Evolutionary conservation across 768 basidiomycete genomes (phyloP), one percentile per base, ranked within the genome.

Genomic region (Termitomyces sp.): DNA sequence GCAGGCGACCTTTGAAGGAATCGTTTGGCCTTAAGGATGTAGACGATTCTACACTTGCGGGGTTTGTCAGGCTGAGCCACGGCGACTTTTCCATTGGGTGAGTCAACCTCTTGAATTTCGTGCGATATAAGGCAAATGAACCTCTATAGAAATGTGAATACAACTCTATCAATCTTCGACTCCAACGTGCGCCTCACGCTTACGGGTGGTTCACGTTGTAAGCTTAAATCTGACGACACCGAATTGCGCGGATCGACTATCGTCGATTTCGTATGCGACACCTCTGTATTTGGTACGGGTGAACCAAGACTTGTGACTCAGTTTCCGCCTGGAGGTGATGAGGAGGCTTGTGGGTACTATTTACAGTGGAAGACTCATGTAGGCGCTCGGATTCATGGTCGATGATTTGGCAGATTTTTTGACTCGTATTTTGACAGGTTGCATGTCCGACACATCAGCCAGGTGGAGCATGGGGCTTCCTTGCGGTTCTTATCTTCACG

Each of bases 281-380:
- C 73, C 12, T 76, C 80, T 2, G 79, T 84, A 7, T 83, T 80
- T 61, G 77, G 79, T 6, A 68, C 71, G 49, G 87, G 88, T 60
- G 64, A 58, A 60, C 77, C 79, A 10, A 64, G 71, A 17, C 74
- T 94, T 4, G 68, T 91, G 2, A 84, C 81, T 2, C 83, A 87
- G 47, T 79, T 92, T 22, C 88, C 88, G 5, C 81, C 83, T 8
- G 72, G 73, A 9, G 78, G 81, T 15, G 83, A 87, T 34, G 59
- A n/a, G n/a, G 65, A 64, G 26, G 82, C 82, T n/a, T 95, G 93
- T 66, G 79, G 83, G 12, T 93, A 85, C 65, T 80, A 88, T 55
- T 70, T 95, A 40, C 90, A 94, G 71, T 95, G 93, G 93, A 75
- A 78, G 53, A 93, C 88, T 5, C 83, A 83, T 61, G 91, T 93